Evolutionary conservation across 441 rosid species (phyloP).

Genomic region (Eugenia klotzschiana): DNA sequence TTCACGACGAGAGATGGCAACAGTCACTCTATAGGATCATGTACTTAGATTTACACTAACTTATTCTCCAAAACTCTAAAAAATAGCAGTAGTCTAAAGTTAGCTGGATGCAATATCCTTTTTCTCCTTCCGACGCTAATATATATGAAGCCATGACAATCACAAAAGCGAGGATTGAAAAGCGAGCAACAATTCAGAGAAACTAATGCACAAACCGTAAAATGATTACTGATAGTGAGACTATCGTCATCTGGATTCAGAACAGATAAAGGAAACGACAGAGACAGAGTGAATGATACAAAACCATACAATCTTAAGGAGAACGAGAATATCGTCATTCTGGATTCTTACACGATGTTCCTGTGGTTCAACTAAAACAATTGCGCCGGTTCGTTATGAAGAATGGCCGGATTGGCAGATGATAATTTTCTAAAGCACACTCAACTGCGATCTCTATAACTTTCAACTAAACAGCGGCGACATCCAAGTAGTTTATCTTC

Average conservation of each 20-base stretch:
- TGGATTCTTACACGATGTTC: not conserved
- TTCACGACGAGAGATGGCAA: not conserved
- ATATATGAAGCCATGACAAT: not conserved
- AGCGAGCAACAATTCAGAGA: not conserved
- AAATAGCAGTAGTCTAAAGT: not conserved
- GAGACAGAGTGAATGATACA: not conserved
- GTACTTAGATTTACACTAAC: not conserved
- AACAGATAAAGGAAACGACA: not conserved
- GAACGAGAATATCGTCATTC: not conserved
- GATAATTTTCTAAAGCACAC: not conserved
- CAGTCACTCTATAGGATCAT: not conserved
- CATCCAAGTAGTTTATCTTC: not conserved
- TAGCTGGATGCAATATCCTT: not conserved
- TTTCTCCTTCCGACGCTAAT: not conserved
- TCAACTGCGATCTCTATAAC: not conserved
- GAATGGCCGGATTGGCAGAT: not conserved
- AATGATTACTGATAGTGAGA: not conserved
- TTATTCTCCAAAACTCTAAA: not conserved
- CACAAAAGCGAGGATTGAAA: not conserved
- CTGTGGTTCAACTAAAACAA: not conserved
- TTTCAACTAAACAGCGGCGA: not conserved
- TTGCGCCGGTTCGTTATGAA: not conserved
- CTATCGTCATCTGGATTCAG: not conserved
- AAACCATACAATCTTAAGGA: not conserved
- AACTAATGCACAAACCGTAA: not conserved